These are phyloP conservation scores for Aspergillus biplanus DNA, from an alignment of 495 filamentous ascomycete genomes.

Conservation along the genomic window DNA sequence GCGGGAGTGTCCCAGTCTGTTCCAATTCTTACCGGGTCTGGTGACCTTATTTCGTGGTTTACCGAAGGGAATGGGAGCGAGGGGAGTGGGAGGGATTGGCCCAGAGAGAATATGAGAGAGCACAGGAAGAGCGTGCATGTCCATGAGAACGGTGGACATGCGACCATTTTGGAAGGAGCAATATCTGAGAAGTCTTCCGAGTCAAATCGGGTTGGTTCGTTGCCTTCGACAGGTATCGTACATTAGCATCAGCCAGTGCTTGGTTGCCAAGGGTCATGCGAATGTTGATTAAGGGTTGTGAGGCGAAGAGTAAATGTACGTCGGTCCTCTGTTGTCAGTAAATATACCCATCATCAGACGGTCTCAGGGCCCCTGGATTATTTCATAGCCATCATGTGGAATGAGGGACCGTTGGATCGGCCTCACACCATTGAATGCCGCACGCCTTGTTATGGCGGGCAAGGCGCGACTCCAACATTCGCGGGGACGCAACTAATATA, in stretches of 20 bases:
- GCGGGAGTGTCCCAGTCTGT: background rate
- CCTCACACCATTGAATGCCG: background rate
- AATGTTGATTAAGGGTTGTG: background rate
- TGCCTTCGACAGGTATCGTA: no score
- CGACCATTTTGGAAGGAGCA: slow-evolving; percentile 1
- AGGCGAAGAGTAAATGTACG: background rate
- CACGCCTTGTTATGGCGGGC: background rate
- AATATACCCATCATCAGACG: slow-evolving; percentile 12
- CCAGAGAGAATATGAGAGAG: slow-evolving; percentile 16
- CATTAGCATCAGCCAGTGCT: no score
- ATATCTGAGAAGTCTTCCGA: background rate
- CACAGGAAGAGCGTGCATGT: slow-evolving; percentile 13
- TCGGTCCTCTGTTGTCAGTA: background rate
- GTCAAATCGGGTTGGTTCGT: background rate
- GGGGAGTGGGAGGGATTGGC: slow-evolving; percentile 15
- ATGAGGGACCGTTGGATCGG: slow-evolving; percentile 14
- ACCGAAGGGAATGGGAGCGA: background rate
- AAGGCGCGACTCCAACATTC: no score
- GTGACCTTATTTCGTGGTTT: slow-evolving; percentile 1
- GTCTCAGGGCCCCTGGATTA: slow-evolving; percentile 1
- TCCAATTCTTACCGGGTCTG: slow-evolving; percentile 16
- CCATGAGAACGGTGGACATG: slow-evolving; percentile 5
- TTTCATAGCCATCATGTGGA: slow-evolving; percentile 17
- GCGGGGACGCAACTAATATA: no score
- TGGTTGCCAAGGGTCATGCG: background rate